phyloP scores from a whole-genome alignment of 352 stramenopile species.

The Globisporangium perplexum region DNA sequence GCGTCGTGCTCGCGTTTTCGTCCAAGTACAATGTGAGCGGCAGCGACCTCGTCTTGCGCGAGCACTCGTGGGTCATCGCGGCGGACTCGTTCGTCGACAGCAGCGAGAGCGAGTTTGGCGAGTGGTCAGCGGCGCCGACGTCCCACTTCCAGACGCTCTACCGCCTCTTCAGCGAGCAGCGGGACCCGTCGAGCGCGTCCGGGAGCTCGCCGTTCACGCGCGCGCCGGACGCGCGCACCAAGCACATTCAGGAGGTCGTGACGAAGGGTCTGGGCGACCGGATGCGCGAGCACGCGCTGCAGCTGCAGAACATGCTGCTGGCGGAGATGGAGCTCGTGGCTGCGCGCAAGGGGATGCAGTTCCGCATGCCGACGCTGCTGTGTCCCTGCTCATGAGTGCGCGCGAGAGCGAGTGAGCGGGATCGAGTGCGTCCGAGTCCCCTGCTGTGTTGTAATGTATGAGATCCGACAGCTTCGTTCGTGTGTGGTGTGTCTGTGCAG shows the following conservation, averaged over 20 bases:
- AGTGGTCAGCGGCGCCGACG: not conserved
- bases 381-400: not conserved
- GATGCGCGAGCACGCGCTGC: slow-evolving; percentile 3
- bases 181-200: not conserved
- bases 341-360: not conserved
- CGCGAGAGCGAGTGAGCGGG: not conserved
- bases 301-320: slow-evolving; percentile 1
- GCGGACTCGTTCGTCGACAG: not conserved
- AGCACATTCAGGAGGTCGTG: slow-evolving; percentile 4
- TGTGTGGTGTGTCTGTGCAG: no score
- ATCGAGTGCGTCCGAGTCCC: no score
- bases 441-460: no score
- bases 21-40: not conserved
- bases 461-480: no score
- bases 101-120: not conserved
- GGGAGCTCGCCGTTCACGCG: not conserved
- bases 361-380: not conserved
- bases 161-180: not conserved
- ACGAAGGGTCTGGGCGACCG: slow-evolving; percentile 1
- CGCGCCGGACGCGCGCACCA: not conserved
- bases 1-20: not conserved
- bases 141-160: slow-evolving; percentile 5
- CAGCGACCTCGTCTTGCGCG: slow-evolving; percentile 1
- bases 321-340: not conserved
- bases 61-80: slow-evolving; percentile 6